Conservation (phyloP, 2,329 filamentous ascomycete species). For the Coniochaeta sp. region DNA sequence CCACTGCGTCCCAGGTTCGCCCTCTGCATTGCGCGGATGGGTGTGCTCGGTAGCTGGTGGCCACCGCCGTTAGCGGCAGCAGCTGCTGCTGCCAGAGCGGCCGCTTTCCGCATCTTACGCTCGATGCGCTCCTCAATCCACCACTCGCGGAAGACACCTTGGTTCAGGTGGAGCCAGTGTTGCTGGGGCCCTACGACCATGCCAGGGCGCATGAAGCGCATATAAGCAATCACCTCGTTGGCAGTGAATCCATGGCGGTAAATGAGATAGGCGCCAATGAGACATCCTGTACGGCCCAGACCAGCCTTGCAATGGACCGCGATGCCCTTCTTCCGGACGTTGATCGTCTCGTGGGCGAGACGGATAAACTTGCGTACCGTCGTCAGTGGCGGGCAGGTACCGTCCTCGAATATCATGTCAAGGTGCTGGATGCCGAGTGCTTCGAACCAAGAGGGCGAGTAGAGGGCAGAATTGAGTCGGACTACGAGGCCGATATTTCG, state of each 20-base stretch:
- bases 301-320: constrained; percentile 99
- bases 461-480: constrained; percentile 88
- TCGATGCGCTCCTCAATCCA: constrained; percentile 87
- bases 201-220: constrained; percentile 97
- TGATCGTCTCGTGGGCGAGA: constrained; percentile 90
- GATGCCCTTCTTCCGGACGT: constrained; percentile 81
- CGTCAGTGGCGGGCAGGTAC: constrained; percentile 82
- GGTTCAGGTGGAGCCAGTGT: constrained; percentile 97
- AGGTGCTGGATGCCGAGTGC: constrained; percentile 90
- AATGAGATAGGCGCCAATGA: constrained; percentile 96
- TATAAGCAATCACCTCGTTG: constrained; percentile 94
- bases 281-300: constrained; percentile 86
- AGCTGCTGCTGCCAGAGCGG: constrained; percentile 35
- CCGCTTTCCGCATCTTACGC: constrained; percentile 55
- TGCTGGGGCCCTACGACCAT: constrained; percentile 99
- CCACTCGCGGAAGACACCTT: constrained; percentile 97
- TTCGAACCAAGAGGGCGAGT: constrained; percentile 95
- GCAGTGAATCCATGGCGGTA: constrained; percentile 96
- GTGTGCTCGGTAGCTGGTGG: constrained; percentile 44
- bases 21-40: constrained; percentile 55
- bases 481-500: constrained; percentile 90
- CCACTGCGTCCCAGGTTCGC: constrained; percentile 50
- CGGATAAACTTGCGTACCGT: constrained; percentile 95
- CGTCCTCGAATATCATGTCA: constrained; percentile 99
- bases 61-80: constrained; percentile 24